A percentile compares a stretch with the other conserved stretches of the same genome.
Evolutionary conservation across 257 asterid genomes (phyloP).

Genomic region (Ehretia macrophylla): DNA sequence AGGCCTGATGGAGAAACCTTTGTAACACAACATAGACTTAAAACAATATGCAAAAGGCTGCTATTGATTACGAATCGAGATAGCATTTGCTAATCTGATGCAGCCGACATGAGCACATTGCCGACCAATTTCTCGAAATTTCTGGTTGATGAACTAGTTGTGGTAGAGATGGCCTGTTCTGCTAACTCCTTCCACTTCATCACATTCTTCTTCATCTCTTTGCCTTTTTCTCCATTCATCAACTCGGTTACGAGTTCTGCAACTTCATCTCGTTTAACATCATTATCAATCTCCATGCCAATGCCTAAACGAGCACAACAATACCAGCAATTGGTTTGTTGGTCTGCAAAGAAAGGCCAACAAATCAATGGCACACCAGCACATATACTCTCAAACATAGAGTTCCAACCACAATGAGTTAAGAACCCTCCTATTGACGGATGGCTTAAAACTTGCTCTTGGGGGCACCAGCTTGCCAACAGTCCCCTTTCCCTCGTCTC

Average conservation of each 20-base stretch:
- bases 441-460: conserved; percentile 20
- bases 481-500: conserved; percentile 19
- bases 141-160: conserved; percentile 13
- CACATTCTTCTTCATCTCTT: conserved; percentile 17
- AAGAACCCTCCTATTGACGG: conserved; percentile 22
- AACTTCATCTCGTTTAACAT: conserved; percentile 20
- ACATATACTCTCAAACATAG: conserved; percentile 14
- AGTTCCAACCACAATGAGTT: conserved; percentile 34
- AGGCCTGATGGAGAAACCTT: too few species aligned
- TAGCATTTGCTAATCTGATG: too few species aligned
- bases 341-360: conserved; percentile 26
- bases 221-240: conserved; percentile 20
- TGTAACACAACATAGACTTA: too few species aligned
- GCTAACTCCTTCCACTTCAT: conserved; percentile 21
- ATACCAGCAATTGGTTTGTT: conserved; percentile 25
- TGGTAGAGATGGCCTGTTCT: conserved; percentile 3
- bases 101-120: conserved; percentile 6
- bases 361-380: conserved; percentile 27
- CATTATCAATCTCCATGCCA: conserved; percentile 19
- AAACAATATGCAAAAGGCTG: too few species aligned
- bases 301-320: conserved; percentile 18
- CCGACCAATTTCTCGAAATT: conserved; percentile 21
- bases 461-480: conserved; percentile 27
- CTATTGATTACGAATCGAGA: too few species aligned
- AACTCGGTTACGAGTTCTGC: conserved; percentile 22